Evolutionary conservation across 2,329 filamentous ascomycete species (phyloP).

Genomic region (Penicillium sp.): DNA sequence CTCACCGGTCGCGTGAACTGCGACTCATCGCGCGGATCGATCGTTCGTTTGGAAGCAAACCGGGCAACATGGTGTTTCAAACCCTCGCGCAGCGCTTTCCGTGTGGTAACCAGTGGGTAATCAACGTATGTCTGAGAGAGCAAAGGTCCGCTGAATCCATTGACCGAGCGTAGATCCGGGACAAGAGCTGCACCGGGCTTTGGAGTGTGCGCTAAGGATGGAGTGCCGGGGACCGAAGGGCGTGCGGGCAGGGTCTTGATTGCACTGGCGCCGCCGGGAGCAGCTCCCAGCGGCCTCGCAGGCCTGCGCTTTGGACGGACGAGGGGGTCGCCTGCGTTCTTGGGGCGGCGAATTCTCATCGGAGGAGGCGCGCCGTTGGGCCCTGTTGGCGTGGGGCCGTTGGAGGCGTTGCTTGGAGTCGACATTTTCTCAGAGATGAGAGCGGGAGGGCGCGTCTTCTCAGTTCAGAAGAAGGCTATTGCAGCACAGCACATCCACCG

Average conservation of each 20-base stretch:
- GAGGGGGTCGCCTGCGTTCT: conserved; percentile 60
- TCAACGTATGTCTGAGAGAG: conserved; percentile 50
- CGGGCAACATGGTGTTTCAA: conserved; percentile 87
- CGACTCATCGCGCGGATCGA: conserved; percentile 72
- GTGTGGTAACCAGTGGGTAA: conserved; percentile 78
- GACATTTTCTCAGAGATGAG: conserved; percentile 29
- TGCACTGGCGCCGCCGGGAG: conserved; percentile 27
- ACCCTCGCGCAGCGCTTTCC: conserved; percentile 75
- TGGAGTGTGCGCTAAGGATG: conserved; percentile 21
- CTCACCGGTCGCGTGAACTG: conserved; percentile 88
- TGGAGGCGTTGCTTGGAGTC: conserved; percentile 48
- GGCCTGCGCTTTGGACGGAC: conserved; percentile 61
- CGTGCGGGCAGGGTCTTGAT: conserved; percentile 30
- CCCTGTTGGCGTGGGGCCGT: conserved; percentile 51
- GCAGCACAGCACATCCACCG: conserved; percentile 3
- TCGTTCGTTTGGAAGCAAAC: conserved; percentile 65
- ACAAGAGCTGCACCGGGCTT: conserved; percentile 24
- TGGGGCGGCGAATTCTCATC: conserved; percentile 52
- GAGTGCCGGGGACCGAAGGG: conserved; percentile 20
- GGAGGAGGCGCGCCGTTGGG: conserved; percentile 47
- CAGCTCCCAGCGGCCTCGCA: conserved; percentile 26
- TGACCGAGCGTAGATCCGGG: conserved; percentile 37
- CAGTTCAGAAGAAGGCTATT: neutral
- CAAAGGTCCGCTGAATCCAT: conserved; percentile 47
- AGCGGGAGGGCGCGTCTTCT: neutral